These are phyloP conservation scores for Fusarium redolens DNA, from an alignment of 2,329 filamentous ascomycete genomes.

Conservation along the genomic window DNA sequence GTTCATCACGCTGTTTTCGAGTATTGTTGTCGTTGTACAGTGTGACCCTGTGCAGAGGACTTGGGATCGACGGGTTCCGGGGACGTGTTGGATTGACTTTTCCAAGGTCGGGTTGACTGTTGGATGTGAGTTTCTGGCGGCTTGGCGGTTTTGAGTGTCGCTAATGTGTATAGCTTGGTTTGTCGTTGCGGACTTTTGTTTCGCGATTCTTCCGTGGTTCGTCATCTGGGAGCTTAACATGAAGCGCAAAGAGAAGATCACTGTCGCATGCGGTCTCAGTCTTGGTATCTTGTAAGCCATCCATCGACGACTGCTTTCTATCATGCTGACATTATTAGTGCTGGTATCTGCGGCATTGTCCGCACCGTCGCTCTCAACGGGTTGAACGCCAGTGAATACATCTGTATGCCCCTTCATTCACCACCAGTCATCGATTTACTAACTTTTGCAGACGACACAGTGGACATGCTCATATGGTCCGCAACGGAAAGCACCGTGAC, in stretches of 20 bases:
- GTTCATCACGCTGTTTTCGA: constrained; percentile 8
- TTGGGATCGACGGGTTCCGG: constrained; percentile 12
- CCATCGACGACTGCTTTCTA: too few species aligned
- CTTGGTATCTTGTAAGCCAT: constrained; percentile 25
- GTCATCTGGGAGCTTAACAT: constrained; percentile 33
- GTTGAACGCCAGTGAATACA: constrained; percentile 21
- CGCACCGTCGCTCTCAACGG: constrained; percentile 19
- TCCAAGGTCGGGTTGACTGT: constrained; percentile 31
- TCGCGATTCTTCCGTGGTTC: constrained; percentile 30
- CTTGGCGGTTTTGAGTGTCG: too few species aligned
- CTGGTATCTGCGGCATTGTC: constrained; percentile 22
- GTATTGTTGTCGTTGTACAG: constrained; percentile 10
- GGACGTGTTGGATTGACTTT: constrained; percentile 31
- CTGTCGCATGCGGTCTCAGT: constrained; percentile 18
- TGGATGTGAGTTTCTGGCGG: constrained; percentile 3
- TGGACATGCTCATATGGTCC: constrained; percentile 32
- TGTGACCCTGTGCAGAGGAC: constrained; percentile 23
- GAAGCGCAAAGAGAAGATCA: constrained; percentile 33
- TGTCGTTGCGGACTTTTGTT: constrained; percentile 23
- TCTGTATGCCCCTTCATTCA: neutral
- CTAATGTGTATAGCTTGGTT: constrained; percentile 10
- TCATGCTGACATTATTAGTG: neutral
- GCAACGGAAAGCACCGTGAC: constrained; percentile 31
- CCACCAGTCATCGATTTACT: rapidly evolving
- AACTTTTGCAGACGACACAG: constrained; percentile 8